Percentiles rank a stretch among this genome's conserved stretches.
These are phyloP conservation scores for Schizochytrium sp. DNA, from an alignment of 108 stramenopile genomes.

Conservation along the genomic window DNA sequence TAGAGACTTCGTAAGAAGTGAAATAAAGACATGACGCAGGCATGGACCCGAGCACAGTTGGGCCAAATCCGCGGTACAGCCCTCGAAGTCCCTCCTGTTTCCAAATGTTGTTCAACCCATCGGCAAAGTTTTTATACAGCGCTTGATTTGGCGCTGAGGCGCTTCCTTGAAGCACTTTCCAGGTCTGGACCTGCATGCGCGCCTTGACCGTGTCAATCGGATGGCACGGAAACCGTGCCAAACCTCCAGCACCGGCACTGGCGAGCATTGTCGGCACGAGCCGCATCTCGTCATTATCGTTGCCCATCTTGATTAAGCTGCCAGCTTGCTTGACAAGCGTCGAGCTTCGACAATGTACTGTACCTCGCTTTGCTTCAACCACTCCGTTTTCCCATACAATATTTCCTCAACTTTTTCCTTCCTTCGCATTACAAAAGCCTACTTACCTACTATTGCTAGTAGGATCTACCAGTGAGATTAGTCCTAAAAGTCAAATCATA, in stretches of 20 bases:
- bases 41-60: constrained; percentile 88
- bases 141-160: constrained; percentile 30
- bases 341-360: too few species aligned
- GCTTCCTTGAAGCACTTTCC: constrained; percentile 61
- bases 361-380: too few species aligned
- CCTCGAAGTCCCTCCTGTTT: constrained; percentile 87
- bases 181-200: constrained; percentile 69
- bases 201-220: constrained; percentile 80
- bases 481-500: neutral
- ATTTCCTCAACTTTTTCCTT: too few species aligned
- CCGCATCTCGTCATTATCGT: neutral
- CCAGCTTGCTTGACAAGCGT: neutral
- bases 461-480: too few species aligned
- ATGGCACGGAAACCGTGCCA: constrained; percentile 75
- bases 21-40: constrained; percentile 93
- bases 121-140: constrained; percentile 73
- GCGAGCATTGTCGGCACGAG: constrained; percentile 59
- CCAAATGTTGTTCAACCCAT: constrained; percentile 79
- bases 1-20: constrained; percentile 88
- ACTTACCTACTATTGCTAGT: too few species aligned
- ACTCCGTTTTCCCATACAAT: too few species aligned
- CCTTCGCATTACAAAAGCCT: too few species aligned
- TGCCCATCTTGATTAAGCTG: neutral
- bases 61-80: constrained; percentile 91
- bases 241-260: constrained; percentile 63